These are phyloP conservation scores for Tulasnella calospora DNA, from an alignment of 768 basidiomycete species.

Conservation along the genomic window DNA sequence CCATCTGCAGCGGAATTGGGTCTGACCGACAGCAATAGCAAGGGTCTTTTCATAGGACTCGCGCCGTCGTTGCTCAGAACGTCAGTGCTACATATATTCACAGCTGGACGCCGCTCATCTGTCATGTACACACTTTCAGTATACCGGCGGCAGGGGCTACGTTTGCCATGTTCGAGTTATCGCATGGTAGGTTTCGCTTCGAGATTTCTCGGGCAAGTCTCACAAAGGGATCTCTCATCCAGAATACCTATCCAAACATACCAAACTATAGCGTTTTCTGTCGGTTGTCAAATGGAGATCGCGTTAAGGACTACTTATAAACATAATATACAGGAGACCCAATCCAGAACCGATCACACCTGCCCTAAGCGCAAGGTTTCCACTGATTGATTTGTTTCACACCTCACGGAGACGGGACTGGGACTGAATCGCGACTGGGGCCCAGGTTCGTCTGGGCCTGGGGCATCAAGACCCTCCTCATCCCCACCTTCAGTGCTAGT, in stretches of 20 bases:
- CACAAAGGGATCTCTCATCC: background rate
- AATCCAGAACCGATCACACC: background rate
- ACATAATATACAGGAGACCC: background rate
- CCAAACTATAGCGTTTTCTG: background rate
- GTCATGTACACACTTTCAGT: conserved; percentile 39
- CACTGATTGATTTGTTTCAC: background rate
- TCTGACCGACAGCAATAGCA: conserved; percentile 35
- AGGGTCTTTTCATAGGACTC: conserved; percentile 66
- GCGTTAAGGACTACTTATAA: background rate
- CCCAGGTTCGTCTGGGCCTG: background rate
- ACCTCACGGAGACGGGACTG: background rate
- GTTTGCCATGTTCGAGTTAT: conserved; percentile 83
- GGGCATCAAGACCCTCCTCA: background rate
- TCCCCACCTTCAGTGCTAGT: conserved; percentile 21
- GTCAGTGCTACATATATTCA: background rate
- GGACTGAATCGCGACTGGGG: background rate
- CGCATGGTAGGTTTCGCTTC: conserved; percentile 41
- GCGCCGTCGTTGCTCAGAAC: conserved; percentile 47
- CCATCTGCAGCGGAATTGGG: background rate
- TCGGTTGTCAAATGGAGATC: background rate
- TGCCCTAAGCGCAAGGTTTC: background rate
- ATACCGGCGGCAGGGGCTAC: conserved; percentile 90
- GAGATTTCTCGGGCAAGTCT: background rate
- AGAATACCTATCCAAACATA: conserved; percentile 23
- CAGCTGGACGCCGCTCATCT: conserved; percentile 6